Base-by-base conservation (phyloP, 1,284 basidiomycete genomes). In the Sutorius eximius region DNA sequence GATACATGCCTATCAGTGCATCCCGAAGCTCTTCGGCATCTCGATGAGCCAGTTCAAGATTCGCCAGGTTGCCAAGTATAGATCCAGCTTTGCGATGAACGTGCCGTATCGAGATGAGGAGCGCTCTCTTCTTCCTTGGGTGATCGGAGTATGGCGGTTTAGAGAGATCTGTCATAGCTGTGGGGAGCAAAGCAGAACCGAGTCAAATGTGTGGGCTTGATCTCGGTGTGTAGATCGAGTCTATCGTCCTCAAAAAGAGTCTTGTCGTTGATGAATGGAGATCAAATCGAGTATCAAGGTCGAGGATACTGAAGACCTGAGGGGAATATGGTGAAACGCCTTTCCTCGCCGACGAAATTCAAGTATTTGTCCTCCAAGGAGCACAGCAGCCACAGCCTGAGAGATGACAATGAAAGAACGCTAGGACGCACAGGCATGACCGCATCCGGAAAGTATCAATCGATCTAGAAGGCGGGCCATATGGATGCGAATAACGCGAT, bases 11-110 rank as follows among this genome's bases (percentile, higher is more conserved):
- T 51, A 64, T 64, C 36, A 69, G 40, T 29, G 34, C 5, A 20
- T 56, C n/a, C 10, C 53, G 47, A 36, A 71, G 33, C 1, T 29
- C 42, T 27, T 33, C 40, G 2, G 49, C 65, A 32, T 71, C 68
- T 24, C 55, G 51, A 47, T 69, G 70, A 18, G 63, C 44, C 7
- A 58, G 55, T 7, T n/a, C 22, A n/a, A 71, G 68, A 16, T 63
- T 27, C 6, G 27, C 5, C 0, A 66, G 18, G 32, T 11, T 22
- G 2, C n/a, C 27, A 7, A 56, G 55, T 24, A 24, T 37, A 33
- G 41, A 42, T 43, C 30, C 49, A 7, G 36, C 18, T 37, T 53
- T 43, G 15, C 52, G 38, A 5, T 34, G 16, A 8, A 70, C 55
- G 3, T 59, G 54, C 1, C 29, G 49, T 33, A 62, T 46, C n/a